Conservation (phyloP, 129 eudicot genomes). For the Pittosporum tobira region DNA sequence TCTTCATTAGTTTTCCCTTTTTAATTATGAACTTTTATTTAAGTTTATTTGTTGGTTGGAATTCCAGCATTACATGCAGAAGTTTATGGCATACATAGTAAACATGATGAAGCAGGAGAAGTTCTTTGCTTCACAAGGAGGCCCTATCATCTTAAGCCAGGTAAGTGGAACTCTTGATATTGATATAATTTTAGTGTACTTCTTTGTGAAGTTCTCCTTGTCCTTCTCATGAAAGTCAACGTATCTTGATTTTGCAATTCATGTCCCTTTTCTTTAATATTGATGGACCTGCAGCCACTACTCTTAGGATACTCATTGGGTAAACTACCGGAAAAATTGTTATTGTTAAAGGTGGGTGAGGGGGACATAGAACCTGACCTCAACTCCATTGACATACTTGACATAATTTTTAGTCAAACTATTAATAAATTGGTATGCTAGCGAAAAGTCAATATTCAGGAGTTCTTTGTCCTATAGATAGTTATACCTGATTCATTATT, state of each 20-base stretch:
- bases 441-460: too few species aligned
- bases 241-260: not conserved
- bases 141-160: constrained; percentile 97
- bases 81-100: constrained; percentile 70
- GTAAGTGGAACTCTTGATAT: constrained; percentile 28
- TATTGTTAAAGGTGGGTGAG: too few species aligned
- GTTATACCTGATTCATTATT: too few species aligned
- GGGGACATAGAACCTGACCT: too few species aligned
- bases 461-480: too few species aligned
- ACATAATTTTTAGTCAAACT: not conserved
- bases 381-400: not conserved
- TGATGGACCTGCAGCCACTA: too few species aligned
- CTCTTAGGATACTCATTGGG: too few species aligned
- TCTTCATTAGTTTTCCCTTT: not conserved
- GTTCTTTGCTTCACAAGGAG: constrained; percentile 94
- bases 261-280: not conserved
- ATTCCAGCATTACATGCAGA: constrained; percentile 85
- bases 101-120: constrained; percentile 87
- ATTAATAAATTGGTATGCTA: too few species aligned
- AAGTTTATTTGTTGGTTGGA: not conserved
- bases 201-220: not conserved
- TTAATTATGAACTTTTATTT: not conserved
- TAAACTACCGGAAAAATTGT: too few species aligned
- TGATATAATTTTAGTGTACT: not conserved
- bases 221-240: not conserved